Percentiles rank a stretch among this genome's conserved stretches.
phyloP scores from a whole-genome alignment of 805 yeast species.

The Cyberlindnera bimundalis region DNA sequence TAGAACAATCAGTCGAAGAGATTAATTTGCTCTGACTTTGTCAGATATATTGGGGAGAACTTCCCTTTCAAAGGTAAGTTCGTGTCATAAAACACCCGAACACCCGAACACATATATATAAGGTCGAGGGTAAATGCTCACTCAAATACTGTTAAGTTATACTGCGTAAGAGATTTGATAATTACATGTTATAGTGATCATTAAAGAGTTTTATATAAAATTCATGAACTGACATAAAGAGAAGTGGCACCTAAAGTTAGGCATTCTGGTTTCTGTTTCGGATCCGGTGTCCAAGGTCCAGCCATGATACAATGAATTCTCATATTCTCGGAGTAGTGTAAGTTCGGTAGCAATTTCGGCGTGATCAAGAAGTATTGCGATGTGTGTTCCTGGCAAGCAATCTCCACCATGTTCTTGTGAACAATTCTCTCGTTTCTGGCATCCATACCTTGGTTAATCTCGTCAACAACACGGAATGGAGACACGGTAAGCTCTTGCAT shows the following conservation, averaged over 20 bases:
- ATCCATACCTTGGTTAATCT: slow-evolving; percentile 99
- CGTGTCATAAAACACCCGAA: background rate
- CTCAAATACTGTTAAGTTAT: too few relatives aligned
- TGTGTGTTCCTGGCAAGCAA: slow-evolving; percentile 63
- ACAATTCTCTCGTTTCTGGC: slow-evolving; percentile 85
- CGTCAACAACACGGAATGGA: slow-evolving; percentile 95
- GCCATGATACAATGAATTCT: slow-evolving; percentile 82
- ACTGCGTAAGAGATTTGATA: too few relatives aligned
- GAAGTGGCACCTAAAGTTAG: slow-evolving; percentile 36
- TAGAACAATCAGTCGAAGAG: too few relatives aligned
- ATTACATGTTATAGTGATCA: too few relatives aligned
- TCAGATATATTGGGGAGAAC: too few relatives aligned
- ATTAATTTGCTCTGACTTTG: too few relatives aligned
- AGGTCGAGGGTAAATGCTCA: too few relatives aligned
- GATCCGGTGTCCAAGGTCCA: slow-evolving; percentile 42
- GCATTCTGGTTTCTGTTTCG: slow-evolving; percentile 29
- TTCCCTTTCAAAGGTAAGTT: background rate
- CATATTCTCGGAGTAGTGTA: slow-evolving; percentile 78
- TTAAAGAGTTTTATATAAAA: too few relatives aligned
- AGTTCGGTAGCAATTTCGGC: slow-evolving; percentile 79
- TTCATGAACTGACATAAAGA: slow-evolving; percentile 11
- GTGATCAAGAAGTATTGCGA: slow-evolving; percentile 92
- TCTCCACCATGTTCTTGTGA: slow-evolving; percentile 80
- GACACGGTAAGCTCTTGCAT: slow-evolving; percentile 84
- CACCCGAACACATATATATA: too few relatives aligned